Percentiles rank a stretch among this genome's conserved stretches.
phyloP scores from a whole-genome alignment of 345 rosid species.

The Dipteronia dyeriana region DNA sequence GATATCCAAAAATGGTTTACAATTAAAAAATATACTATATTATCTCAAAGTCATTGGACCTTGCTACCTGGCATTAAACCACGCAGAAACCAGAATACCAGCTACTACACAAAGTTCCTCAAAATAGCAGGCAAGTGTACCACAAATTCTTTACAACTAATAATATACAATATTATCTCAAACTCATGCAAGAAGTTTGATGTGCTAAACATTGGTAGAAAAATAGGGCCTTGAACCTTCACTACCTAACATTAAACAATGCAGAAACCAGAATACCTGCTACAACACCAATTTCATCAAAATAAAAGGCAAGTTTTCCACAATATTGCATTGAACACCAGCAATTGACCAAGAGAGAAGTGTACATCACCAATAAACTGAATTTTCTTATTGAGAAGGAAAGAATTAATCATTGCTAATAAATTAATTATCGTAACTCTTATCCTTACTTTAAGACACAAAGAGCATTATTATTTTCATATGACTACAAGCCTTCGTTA shows the following conservation, averaged over 20 bases:
- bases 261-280: not conserved
- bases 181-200: too few relatives aligned
- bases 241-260: too few relatives aligned
- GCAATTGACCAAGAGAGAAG: not conserved
- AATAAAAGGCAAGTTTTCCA: not conserved
- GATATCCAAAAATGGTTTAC: not conserved
- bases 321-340: not conserved
- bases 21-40: not conserved
- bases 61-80: not conserved
- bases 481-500: not conserved
- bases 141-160: not conserved
- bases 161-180: too few relatives aligned
- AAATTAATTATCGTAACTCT: not conserved
- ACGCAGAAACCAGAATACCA: not conserved
- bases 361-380: not conserved
- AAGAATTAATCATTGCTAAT: not conserved
- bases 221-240: too few relatives aligned
- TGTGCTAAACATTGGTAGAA: too few relatives aligned
- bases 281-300: not conserved
- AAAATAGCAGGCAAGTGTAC: not conserved
- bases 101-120: not conserved
- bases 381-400: not conserved
- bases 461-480: not conserved
- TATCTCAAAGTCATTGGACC: not conserved
- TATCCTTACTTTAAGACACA: not conserved